Base-by-base conservation (phyloP, 139 green algal species). In the Chlamydomonas asymmetrica region DNA sequence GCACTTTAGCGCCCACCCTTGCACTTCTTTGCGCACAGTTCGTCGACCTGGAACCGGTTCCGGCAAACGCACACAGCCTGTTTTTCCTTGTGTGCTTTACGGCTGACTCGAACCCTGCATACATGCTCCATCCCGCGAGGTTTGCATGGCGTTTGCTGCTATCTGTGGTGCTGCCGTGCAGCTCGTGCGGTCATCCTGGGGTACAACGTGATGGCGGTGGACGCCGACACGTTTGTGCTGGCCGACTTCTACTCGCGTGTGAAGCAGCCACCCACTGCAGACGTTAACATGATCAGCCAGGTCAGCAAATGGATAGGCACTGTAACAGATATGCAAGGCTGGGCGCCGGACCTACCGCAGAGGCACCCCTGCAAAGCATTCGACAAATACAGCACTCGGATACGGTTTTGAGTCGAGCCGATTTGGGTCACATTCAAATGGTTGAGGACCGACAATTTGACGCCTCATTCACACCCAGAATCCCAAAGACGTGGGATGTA, bases 201-300 rank as follows among this genome's bases (percentile, higher is more conserved):
- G 31, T 72, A 72, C 65, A 61, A 61, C 31, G 66, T 73, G 3
- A 49, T 73, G 66, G 66, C 66, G n/a, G 8, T 73, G 16, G 66
- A 73, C 34, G 2, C 5, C 5, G 66, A 73, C 34, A 34, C 48
- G 48, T 2, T 62, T 32, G 32, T 63, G 48, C 31, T 63, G 7
- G 32, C n/a, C 31, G 66, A 73, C 66, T 73, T 45, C 48, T 73
- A 73, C 48, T 62, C 48, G 48, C 32, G 48, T 2, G 66, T 25
- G 32, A 73, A 73, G 66, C 48, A 62, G 66, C 48, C 45, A 23
- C 66, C 66, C 22, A 20, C 62, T 32, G 2, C 16, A 7, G 22
- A 0, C 22, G 61, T 34, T 48, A 48, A 35, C 32, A 48, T 73
- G 66, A 6, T 73, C 20, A 73, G 66, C 48, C 66, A 73, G 66